Base-by-base conservation (phyloP, 768 basidiomycete genomes). In the Tulasnella sp. region DNA sequence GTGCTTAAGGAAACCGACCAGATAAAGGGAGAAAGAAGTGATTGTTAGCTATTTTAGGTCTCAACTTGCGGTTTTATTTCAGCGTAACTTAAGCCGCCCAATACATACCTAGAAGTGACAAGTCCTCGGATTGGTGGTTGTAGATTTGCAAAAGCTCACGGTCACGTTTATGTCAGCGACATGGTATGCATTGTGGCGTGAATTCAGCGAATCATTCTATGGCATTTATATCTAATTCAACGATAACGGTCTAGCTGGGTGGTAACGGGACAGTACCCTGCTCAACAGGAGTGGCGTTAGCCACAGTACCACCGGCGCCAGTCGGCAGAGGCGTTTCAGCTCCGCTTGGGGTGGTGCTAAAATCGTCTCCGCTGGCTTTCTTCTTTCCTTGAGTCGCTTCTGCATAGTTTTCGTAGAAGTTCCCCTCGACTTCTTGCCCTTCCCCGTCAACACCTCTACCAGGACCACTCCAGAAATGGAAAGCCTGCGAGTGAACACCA, bases 391-490 rank as follows among this genome's bases (percentile, higher is more conserved):
- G 39, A 12, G 73, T 74, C 18, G 73, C 73, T 36, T 74, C 73
- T 21, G 73, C 73, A 48, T 94, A 95, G 83, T 95, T 95, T 88
- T 95, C 94, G 82, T 95, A 95, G 84, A 95, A 95, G 83, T 94
- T 94, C 80, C 89, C 90, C 19, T 74, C 3, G 10, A n/a, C 73
- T 42, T 42, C 73, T 83, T 89, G 91, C 82, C 94, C 92, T 83
- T 88, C 88, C 44, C 79, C 79, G 34, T 73, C 80, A n/a, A 71
- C 73, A 9, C 86, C 86, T 74, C 93, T 86, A 6, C 94, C 94
- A 3, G 94, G 94, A 0, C 94, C 94, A 82, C 94, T 94, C 94
- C 94, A 96, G 86, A 96, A 96, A 84, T 96, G 94, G 85, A 92
- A 62, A 10, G 95, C 94, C 82, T 95, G 92, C 80, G 92, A 93